Conservation (phyloP, 1,139 yeast genomes). For the Geotrichum siamense region DNA sequence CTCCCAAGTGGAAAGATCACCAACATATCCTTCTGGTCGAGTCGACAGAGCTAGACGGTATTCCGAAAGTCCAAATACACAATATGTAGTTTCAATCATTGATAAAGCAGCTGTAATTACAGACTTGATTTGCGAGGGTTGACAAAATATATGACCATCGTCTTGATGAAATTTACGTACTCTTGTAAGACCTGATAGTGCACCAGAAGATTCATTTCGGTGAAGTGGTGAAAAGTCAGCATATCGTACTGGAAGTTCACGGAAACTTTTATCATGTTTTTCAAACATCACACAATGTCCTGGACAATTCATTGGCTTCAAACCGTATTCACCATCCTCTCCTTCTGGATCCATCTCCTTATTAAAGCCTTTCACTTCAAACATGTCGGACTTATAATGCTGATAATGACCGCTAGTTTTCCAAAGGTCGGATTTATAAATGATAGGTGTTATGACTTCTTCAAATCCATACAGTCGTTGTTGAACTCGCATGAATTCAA, state of each 20-base stretch:
- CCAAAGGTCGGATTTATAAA: conserved; percentile 81
- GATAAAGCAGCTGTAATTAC: conserved; percentile 73
- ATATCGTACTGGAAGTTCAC: conserved; percentile 81
- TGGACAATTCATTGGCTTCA: conserved; percentile 96
- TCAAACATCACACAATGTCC: conserved; percentile 90
- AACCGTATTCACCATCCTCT: conserved; percentile 58
- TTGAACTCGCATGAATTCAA: conserved; percentile 76
- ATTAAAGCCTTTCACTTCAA: conserved; percentile 44
- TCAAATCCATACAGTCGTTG: conserved; percentile 79
- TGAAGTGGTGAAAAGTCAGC: conserved; percentile 94
- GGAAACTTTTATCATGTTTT: conserved; percentile 75
- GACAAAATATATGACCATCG: conserved; percentile 96
- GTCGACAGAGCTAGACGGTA: conserved; percentile 78
- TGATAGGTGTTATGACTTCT: conserved; percentile 90
- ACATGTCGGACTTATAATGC: conserved; percentile 92
- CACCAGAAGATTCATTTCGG: conserved; percentile 93
- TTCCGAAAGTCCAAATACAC: conserved; percentile 62
- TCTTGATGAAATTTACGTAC: conserved; percentile 97
- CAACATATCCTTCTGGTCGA: conserved; percentile 80
- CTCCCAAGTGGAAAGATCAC: conserved; percentile 78
- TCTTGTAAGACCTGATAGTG: conserved; percentile 87
- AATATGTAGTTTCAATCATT: conserved; percentile 70
- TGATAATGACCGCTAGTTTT: conserved; percentile 95
- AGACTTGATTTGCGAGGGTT: conserved; percentile 65
- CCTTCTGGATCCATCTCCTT: conserved; percentile 19